Base-by-base conservation (phyloP, 1,284 basidiomycete genomes). In the Moesziomyces parantarcticus region DNA sequence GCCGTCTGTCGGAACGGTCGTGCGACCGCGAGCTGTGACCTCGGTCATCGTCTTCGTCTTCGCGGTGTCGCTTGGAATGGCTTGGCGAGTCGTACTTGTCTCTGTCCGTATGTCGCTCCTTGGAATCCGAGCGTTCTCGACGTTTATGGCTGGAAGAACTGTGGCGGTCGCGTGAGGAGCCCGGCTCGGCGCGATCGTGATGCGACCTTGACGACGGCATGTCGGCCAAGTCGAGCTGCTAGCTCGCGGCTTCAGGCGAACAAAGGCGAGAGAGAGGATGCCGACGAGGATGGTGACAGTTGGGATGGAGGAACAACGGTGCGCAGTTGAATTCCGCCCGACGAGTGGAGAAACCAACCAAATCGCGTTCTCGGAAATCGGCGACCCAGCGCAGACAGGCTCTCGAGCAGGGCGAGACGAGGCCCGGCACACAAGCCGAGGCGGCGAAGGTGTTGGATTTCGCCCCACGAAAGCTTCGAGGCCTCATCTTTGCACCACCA, bases 191-290 rank as follows among this genome's bases (percentile, higher is more conserved):
- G 14, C 42, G 43, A 22, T 50, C 54, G 34, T 61, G 40, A 22
- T 50, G 41, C n/a, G 58, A 58, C 22, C 54, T 51, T 13, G 64
- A 61, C 7, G 64, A 67, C 9, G 58, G 58, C 64, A 67, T 67
- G 23, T 14, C 22, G 39, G 8, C n/a, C 7, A 13, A 25, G 20
- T 9, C 22, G 16, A 18, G 10, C 34, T 36, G 34, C 34, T 36
- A 14, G 14, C 34, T 2, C 34, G 34, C 14, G 11, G 34, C 16
- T 18, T 18, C 5, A 36, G 14, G 14, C 13, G 3, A 36, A 16
- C 14, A 18, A 32, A 6, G 29, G 34, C 34, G 34, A 36, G 34
- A 4, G 25, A 26, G 8, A 26, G 25, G 25, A 8, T 5, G 29
- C 29, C 29, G 8, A 29, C 18, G 22, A 29, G 23, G 49, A 55